A percentile compares a stretch with the other conserved stretches of the same genome.
Conservation (phyloP, 331 rosid species). For the Prunus yedoensis region DNA sequence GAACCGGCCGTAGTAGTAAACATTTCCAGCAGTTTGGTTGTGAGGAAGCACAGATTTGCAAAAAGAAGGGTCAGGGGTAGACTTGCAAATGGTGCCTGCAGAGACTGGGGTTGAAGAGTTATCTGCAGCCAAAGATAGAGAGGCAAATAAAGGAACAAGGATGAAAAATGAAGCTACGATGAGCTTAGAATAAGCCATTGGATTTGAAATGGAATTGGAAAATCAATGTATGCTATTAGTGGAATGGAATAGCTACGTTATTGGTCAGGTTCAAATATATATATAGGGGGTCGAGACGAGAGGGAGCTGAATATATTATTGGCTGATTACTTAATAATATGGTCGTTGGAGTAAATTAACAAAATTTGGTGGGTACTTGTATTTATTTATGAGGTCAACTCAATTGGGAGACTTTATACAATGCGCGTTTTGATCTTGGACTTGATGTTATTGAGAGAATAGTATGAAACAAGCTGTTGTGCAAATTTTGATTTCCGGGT, state of each 20-base stretch:
- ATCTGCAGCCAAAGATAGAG: constrained; percentile 11
- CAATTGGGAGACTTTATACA: neutral
- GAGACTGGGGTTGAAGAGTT: constrained; percentile 13
- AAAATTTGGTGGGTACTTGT: neutral
- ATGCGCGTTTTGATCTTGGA: constrained; percentile 10
- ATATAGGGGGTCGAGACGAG: neutral
- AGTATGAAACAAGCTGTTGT: neutral
- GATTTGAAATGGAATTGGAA: neutral
- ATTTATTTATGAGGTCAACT: constrained; percentile 2
- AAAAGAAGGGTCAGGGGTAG: constrained; percentile 34
- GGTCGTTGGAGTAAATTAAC: neutral
- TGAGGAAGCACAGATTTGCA: constrained; percentile 25
- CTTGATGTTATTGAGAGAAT: constrained; percentile 2
- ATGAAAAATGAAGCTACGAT: constrained; percentile 19
- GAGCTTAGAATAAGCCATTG: constrained; percentile 19
- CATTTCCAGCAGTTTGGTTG: constrained; percentile 26
- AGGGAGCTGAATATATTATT: too few relatives aligned
- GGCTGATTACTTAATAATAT: too few relatives aligned
- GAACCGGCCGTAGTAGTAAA: constrained; percentile 47
- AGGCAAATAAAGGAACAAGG: neutral
- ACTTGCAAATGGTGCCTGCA: constrained; percentile 26
- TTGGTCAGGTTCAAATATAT: neutral
- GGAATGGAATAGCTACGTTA: neutral
- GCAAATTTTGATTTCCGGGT: neutral
- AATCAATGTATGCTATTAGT: neutral